phyloP scores from a whole-genome alignment of 768 basidiomycete genomes.

The Lactarius evosmus region DNA sequence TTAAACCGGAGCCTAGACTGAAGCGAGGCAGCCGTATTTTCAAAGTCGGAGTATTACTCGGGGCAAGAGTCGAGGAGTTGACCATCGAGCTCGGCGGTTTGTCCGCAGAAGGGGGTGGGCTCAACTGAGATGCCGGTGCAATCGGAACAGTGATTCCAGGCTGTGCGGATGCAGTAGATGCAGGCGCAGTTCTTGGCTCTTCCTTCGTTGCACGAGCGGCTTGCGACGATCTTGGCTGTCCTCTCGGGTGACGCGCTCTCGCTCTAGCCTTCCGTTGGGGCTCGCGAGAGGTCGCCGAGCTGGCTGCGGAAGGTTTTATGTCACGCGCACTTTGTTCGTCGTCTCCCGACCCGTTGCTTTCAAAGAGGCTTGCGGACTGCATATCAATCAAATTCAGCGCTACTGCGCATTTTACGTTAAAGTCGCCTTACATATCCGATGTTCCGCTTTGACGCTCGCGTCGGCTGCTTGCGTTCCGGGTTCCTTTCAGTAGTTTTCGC shows the following conservation, averaged over 20 bases:
- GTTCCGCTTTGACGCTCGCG: constrained; percentile 27
- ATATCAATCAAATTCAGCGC: neutral
- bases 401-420: neutral
- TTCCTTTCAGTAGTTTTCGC: constrained; percentile 11
- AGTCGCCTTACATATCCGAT: constrained; percentile 22
- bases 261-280: constrained; percentile 17
- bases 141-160: neutral
- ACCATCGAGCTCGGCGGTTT: constrained; percentile 6
- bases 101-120: constrained; percentile 4
- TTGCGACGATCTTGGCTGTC: constrained; percentile 11
- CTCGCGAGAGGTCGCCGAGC: constrained; percentile 11
- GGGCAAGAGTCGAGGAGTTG: constrained; percentile 9
- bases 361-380: constrained; percentile 16
- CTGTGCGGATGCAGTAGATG: neutral
- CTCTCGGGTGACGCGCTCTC: constrained; percentile 16
- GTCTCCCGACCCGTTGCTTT: constrained; percentile 23
- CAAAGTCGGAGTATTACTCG: constrained; percentile 14
- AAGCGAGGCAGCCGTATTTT: constrained; percentile 26
- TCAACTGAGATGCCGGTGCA: constrained; percentile 2
- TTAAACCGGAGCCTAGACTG: constrained; percentile 8
- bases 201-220: constrained; percentile 5
- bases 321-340: constrained; percentile 12
- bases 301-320: neutral
- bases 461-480: constrained; percentile 26
- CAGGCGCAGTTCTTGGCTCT: constrained; percentile 3